phyloP scores from a whole-genome alignment of 2,329 filamentous ascomycete genomes.

The Balansia obtecta region DNA sequence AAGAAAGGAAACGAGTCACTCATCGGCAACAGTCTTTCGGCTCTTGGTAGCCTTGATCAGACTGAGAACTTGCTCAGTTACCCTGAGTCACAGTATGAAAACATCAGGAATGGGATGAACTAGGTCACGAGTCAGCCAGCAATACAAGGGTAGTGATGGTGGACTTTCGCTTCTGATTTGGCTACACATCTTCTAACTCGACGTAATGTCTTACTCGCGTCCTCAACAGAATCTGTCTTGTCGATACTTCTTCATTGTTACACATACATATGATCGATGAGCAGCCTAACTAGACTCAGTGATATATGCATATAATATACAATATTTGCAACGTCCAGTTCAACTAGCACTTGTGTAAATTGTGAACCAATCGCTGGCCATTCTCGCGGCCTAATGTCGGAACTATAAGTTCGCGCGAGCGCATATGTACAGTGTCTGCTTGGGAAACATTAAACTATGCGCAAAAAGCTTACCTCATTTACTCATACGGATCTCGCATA shows the following conservation, averaged over 20 bases:
- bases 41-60: constrained; percentile 28
- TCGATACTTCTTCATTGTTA: neutral
- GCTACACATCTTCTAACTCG: neutral
- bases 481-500: too few relatives aligned
- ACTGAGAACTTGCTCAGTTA: constrained; percentile 38
- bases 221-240: neutral
- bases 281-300: neutral
- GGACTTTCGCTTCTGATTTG: too few relatives aligned
- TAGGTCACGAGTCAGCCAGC: constrained; percentile 1
- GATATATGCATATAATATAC: neutral
- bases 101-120: constrained; percentile 27
- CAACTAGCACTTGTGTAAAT: neutral
- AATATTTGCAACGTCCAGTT: neutral
- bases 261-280: neutral
- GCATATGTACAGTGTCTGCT: neutral
- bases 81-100: constrained; percentile 41
- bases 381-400: neutral
- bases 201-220: neutral
- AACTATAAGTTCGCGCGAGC: neutral
- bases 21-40: constrained; percentile 36
- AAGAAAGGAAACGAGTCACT: constrained; percentile 45
- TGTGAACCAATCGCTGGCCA: neutral
- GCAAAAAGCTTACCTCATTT: too few relatives aligned
- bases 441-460: too few relatives aligned
- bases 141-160: neutral